Percentiles rank a stretch among this genome's conserved stretches.
phyloP scores from a whole-genome alignment of 345 rosid species.

The Eucalyptus victrix region DNA sequence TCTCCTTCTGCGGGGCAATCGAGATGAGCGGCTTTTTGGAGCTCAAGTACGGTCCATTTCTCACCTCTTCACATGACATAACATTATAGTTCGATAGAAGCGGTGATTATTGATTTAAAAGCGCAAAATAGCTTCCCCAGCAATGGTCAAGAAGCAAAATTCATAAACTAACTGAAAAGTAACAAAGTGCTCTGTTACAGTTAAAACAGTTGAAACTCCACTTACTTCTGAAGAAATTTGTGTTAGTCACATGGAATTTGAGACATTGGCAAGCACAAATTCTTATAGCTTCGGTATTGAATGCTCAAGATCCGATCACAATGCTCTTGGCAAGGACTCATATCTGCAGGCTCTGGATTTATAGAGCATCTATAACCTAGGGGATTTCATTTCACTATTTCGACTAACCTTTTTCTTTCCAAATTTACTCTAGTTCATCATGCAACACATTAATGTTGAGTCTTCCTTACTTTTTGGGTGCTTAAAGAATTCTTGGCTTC shows the following conservation, averaged over 20 bases:
- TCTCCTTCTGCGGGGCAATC: conserved; percentile 90
- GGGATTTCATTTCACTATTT: neutral
- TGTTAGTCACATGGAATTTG: neutral
- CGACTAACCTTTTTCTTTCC: neutral
- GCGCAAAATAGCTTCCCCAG: neutral
- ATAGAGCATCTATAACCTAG: neutral
- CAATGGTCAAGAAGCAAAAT: neutral
- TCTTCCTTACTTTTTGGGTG: neutral
- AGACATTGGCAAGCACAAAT: neutral
- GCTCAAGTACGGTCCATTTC: conserved; percentile 41
- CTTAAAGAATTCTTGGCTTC: neutral
- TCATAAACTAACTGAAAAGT: neutral
- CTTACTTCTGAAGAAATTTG: neutral
- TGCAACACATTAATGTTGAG: rapidly evolving
- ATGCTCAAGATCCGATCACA: neutral
- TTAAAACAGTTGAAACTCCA: neutral
- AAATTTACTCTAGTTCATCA: neutral
- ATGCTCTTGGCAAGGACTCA: neutral
- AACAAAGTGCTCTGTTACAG: neutral
- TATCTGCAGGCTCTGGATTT: neutral
- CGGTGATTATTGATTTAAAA: neutral
- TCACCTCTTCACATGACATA: neutral
- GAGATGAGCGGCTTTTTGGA: conserved; percentile 91
- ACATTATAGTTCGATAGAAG: neutral
- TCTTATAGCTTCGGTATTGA: neutral